Base-by-base conservation (phyloP, 148 eudicot genomes). In the Cornus kousa region DNA sequence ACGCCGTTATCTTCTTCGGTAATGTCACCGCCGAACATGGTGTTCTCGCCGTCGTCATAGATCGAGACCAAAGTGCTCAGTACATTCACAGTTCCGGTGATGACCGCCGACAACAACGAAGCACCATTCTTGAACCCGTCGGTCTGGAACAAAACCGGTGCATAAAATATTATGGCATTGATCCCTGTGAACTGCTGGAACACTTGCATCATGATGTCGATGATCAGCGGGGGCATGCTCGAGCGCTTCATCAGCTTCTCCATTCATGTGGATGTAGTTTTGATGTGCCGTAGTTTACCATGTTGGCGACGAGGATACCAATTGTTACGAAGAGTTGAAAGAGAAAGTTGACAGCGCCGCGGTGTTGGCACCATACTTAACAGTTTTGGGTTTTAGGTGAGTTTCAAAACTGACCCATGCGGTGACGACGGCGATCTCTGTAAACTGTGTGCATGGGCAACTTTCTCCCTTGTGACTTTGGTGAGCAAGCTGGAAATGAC, bases 271-370 rank as follows among this genome's bases (percentile, higher is more conserved):
- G 90, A 71, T 88, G 94, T 4, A 87, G 0, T 32, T 9, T 82
- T 24, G 85, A 57, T 28, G 90, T 88, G 67, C 50, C 84, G 59
- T 83, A 92, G 87, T 92, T 92, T 10, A 92, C 87, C 2, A 90
- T 76, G 40, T 84, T 80, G 1, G 94, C 97, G 0, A 90, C 74
- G 19, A 92, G 76, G 20, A 92, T 92, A 2, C 97, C 92, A 4
- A 90, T 83, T 5, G 92, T 90, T 0, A 92, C 88, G 7, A 90
- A 81, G 40, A 90, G 89, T 75, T 92, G 94, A 86, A 92, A 92
- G 39, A 90, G 83, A 55, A 92, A 87, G 88, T 92, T 92, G 0
- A 92, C 88, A 0, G 88, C 94, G 22, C 97, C 97, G 75, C 97
- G 81, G 59, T 83, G 85, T 16, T 92, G 86, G 14, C n/a, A n/a